Evolutionary conservation across 2,329 filamentous ascomycete genomes (phyloP).

Genomic region (Exophiala alcalophila): DNA sequence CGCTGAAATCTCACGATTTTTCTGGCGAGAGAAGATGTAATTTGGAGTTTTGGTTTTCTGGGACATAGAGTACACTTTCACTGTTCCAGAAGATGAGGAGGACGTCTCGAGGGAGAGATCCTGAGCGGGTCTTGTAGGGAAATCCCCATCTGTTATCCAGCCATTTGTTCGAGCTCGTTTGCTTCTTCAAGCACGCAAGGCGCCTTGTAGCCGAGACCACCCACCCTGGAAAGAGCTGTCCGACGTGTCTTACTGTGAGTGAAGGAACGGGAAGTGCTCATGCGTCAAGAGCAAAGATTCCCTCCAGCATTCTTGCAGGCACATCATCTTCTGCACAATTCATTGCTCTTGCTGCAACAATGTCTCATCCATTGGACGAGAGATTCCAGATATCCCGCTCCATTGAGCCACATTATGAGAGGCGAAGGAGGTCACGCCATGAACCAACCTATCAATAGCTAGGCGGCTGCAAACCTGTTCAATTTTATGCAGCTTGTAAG

Average conservation of each 20-base stretch:
- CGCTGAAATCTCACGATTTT: slow-evolving; percentile 7
- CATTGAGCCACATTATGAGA: too few relatives aligned
- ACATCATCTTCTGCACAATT: too few relatives aligned
- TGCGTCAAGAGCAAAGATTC: too few relatives aligned
- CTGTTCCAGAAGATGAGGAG: background rate
- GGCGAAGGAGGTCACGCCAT: too few relatives aligned
- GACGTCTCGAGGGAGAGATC: slow-evolving; percentile 1
- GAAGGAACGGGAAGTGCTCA: slow-evolving; percentile 1
- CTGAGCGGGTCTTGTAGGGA: background rate
- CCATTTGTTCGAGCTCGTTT: background rate
- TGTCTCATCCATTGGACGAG: too few relatives aligned
- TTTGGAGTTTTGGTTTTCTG: slow-evolving; percentile 7
- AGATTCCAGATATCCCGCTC: too few relatives aligned
- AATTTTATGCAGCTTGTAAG: too few relatives aligned
- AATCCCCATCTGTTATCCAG: background rate
- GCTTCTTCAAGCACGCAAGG: background rate
- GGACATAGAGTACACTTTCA: slow-evolving; percentile 5
- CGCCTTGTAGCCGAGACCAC: background rate
- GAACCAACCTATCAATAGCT: too few relatives aligned
- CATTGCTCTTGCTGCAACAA: too few relatives aligned
- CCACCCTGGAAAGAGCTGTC: background rate
- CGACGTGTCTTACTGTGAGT: slow-evolving; percentile 7
- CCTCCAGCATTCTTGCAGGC: too few relatives aligned
- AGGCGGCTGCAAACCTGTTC: too few relatives aligned
- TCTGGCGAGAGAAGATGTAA: slow-evolving; percentile 1